Percentiles rank a stretch among this genome's conserved stretches.
phyloP scores from a whole-genome alignment of 192 early-diverging fungal genomes.

The Lobulomyces angularis region DNA sequence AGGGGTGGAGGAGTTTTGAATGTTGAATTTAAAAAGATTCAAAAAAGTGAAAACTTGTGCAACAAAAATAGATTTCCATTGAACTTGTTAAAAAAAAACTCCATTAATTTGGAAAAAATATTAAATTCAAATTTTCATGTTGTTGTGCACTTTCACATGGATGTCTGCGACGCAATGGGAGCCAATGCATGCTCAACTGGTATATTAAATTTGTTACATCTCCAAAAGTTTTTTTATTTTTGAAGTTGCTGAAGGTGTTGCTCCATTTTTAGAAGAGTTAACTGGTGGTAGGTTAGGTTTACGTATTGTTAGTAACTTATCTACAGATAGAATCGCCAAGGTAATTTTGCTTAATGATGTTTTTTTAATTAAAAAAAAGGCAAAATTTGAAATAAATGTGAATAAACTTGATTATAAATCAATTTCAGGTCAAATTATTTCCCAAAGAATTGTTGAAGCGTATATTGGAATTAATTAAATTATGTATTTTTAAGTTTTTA shows the following conservation, averaged over 20 bases:
- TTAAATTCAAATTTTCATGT: too few relatives aligned
- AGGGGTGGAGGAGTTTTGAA: slow-evolving; percentile 56
- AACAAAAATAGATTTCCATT: too few relatives aligned
- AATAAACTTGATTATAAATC: slow-evolving; percentile 51
- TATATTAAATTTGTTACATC: too few relatives aligned
- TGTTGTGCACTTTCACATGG: slow-evolving; percentile 62
- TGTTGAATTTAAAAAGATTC: too few relatives aligned
- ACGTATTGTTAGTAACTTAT: slow-evolving; percentile 57
- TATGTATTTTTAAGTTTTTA: too few relatives aligned
- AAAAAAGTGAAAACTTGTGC: too few relatives aligned
- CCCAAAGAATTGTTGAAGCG: slow-evolving; percentile 52
- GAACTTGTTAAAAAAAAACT: too few relatives aligned
- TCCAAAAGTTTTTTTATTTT: too few relatives aligned
- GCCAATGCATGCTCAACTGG: slow-evolving; percentile 59
- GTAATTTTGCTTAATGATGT: slow-evolving; percentile 20
- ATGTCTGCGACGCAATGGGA: slow-evolving; percentile 72
- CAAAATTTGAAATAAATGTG: slow-evolving; percentile 49
- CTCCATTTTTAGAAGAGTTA: slow-evolving; percentile 40
- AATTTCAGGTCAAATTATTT: slow-evolving; percentile 45
- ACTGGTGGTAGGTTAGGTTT: slow-evolving; percentile 47
- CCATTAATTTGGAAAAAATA: too few relatives aligned
- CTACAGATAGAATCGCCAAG: slow-evolving; percentile 47
- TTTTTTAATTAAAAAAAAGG: slow-evolving; percentile 7
- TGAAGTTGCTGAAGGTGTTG: slow-evolving; percentile 57
- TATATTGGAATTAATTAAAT: too few relatives aligned